Evolutionary conservation across 768 basidiomycete genomes (phyloP), one percentile per base, ranked within the genome.

Genomic region (Thelephora ganbajun): DNA sequence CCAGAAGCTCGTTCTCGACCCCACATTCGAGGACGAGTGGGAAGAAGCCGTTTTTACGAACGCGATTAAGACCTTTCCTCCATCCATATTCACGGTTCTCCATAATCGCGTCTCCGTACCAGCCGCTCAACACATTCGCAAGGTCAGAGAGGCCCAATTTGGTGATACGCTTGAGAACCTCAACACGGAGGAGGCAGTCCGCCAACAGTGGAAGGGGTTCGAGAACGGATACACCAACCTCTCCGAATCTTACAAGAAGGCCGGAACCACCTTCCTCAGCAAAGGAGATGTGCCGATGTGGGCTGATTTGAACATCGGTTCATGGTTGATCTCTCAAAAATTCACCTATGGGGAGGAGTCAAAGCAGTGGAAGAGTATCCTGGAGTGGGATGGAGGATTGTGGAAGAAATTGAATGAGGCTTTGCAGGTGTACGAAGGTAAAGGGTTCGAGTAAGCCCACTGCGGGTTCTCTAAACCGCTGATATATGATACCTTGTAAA

Each of bases 291-390:
- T 50, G 11, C 52, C 63, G 7, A 62, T 59, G 0, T 74, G 65
- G 56, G 66, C 64, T 0, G 73, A 76, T 53, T 58, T 73, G 23
- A 59, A 61, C 2, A 50, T 72, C 19, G 69, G 56, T 2, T 50
- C 53, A 3, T 56, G 57, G 36, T 46, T 69, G 7, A 20, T 56
- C 0, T 69, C 61, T 59, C 46, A 61, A 7, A 68, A 59, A 52
- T 52, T 52, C 11, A 33, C 66, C 1, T 59, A 59, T 43, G 68
- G 67, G 2, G 61, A 61, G 48, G 64, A 71, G 7, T 67, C 67
- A 45, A 53, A 63, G 43, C 62, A 66, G 46, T 75, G 72, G 71
- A 63, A 59, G 43, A 61, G 62, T 22, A 48, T 73, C 5, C 49
- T 44, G 33, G 57, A 50, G 14, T 68, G 66, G 68, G 55, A 70